Evolutionary conservation across 192 early-diverging fungal genomes (phyloP).

Genomic region (Coemansia reversa): DNA sequence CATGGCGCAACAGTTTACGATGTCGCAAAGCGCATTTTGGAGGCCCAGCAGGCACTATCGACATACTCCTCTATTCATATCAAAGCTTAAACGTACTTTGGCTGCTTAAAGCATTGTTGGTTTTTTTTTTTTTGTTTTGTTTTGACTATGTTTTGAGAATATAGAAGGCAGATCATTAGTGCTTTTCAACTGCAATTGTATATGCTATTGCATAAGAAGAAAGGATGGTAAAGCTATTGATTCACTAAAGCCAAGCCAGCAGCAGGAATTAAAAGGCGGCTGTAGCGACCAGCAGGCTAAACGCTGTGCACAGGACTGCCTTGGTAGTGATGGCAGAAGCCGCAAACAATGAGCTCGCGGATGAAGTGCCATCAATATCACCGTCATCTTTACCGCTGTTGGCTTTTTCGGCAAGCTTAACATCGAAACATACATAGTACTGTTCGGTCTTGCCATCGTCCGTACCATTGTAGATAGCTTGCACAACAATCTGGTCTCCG

Average conservation of each 20-base stretch:
- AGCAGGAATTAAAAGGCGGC: slow-evolving; percentile 13
- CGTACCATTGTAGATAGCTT: slow-evolving; percentile 51
- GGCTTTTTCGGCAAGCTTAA: slow-evolving; percentile 35
- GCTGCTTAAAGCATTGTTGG: not conserved
- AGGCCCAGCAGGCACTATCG: slow-evolving; percentile 59
- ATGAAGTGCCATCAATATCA: not conserved
- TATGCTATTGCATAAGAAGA: not conserved
- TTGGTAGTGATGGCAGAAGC: slow-evolving; percentile 8
- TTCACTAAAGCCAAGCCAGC: not conserved
- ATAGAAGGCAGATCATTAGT: not conserved
- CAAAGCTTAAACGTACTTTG: slow-evolving; percentile 2
- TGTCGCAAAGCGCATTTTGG: slow-evolving; percentile 56
- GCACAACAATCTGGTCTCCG: slow-evolving; percentile 48
- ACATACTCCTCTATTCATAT: slow-evolving; percentile 49
- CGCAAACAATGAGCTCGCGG: not conserved
- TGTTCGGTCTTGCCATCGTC: slow-evolving; percentile 25
- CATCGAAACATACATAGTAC: slow-evolving; percentile 51
- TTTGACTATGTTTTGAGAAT: not conserved
- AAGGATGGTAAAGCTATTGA: not conserved
- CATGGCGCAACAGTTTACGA: slow-evolving; percentile 51
- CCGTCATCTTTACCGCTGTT: not conserved
- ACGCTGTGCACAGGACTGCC: slow-evolving; percentile 23
- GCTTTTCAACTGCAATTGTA: not conserved
- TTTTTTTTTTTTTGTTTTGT: not conserved
- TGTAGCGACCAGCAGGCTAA: slow-evolving; percentile 27